phyloP scores from a whole-genome alignment of 2,329 filamentous ascomycete species.

The Fusarium sp. region DNA sequence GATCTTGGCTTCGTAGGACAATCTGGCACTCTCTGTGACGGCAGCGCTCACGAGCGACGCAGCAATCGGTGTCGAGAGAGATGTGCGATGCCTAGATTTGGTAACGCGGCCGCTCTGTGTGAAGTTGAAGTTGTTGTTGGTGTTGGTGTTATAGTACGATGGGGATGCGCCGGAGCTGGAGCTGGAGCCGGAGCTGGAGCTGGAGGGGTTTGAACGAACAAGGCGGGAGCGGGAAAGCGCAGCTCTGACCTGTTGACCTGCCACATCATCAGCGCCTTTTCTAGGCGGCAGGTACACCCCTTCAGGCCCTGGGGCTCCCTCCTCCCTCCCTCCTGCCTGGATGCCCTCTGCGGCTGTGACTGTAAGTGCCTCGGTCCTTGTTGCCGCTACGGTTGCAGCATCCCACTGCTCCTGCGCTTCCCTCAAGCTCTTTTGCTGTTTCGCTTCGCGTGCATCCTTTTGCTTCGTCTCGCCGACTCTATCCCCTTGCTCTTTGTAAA shows the following conservation, averaged over 20 bases:
- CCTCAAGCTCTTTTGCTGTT: constrained; percentile 35
- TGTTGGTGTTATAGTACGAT: constrained; percentile 28
- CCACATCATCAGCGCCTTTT: constrained; percentile 38
- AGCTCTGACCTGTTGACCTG: constrained; percentile 38
- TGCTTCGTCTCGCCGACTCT: constrained; percentile 11
- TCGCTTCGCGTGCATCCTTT: constrained; percentile 23
- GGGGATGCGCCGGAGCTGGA: constrained; percentile 24
- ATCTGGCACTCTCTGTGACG: constrained; percentile 36
- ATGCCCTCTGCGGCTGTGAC: constrained; percentile 29
- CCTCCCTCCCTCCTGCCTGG: constrained; percentile 17
- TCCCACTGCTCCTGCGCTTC: constrained; percentile 42
- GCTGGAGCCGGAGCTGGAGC: constrained; percentile 29
- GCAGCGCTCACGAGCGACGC: constrained; percentile 37
- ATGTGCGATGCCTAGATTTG: constrained; percentile 41
- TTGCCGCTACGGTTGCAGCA: constrained; percentile 32
- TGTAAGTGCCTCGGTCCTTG: constrained; percentile 32
- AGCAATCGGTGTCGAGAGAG: constrained; percentile 36
- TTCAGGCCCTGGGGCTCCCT: constrained; percentile 7
- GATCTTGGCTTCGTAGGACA: constrained; percentile 38
- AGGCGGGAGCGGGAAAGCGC: constrained; percentile 36
- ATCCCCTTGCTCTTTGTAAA: constrained; percentile 7
- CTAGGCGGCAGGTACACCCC: constrained; percentile 36
- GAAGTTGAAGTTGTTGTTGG: constrained; percentile 25
- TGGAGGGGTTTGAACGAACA: constrained; percentile 36
- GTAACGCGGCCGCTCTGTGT: constrained; percentile 45